Base-by-base conservation (phyloP, 202 grass and related monocot species). In the Carex arenaria region DNA sequence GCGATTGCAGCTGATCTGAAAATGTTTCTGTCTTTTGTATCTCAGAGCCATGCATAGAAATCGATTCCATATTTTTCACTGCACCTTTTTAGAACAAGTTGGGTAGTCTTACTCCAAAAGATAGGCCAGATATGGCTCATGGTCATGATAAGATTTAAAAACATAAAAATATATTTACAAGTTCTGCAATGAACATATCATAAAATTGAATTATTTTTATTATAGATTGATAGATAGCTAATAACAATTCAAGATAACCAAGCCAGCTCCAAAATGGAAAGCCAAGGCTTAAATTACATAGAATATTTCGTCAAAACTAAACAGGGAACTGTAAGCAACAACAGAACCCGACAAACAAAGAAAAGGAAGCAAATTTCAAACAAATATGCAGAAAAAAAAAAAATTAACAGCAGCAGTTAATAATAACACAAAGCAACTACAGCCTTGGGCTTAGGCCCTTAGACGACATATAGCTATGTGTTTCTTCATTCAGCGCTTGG, bases 401-500 rank as follows among this genome's bases (percentile, higher is more conserved):
- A 36, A 3, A 9, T 45, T 40, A 38, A 43, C 42, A 66, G 10
- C 22, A 75, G 23, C 31, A 69, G 0, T 38, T 38, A 40, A 40
- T 14, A 47, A 30, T 57, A 34, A 56, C 72, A 56, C 23, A 55
- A 77, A 77, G 72, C 47, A 10, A 4, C 8, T 0, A 57, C 7
- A n/a, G 73, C 53, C 73, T 78, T 59, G 17, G 28, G 1, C 53
- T 59, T 36, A 75, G 53, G 28, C 51, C 13, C 15, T 59, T 78
- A 60, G 73, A 57, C 53, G 4, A 14, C 3, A 34, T 34, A 34
- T 40, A 56, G 52, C 52, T 36, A 17, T 3, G 10, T 7, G 17
- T 60, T 54, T 78, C 73, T 60, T 78, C 53, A 38, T 59, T 78
- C 17, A 78, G 73, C 28, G 53, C 73, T 78, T 78, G 73, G 73